These are phyloP conservation scores for Rhizopogon vesiculosus DNA, from an alignment of 768 basidiomycete species.

Conservation along the genomic window DNA sequence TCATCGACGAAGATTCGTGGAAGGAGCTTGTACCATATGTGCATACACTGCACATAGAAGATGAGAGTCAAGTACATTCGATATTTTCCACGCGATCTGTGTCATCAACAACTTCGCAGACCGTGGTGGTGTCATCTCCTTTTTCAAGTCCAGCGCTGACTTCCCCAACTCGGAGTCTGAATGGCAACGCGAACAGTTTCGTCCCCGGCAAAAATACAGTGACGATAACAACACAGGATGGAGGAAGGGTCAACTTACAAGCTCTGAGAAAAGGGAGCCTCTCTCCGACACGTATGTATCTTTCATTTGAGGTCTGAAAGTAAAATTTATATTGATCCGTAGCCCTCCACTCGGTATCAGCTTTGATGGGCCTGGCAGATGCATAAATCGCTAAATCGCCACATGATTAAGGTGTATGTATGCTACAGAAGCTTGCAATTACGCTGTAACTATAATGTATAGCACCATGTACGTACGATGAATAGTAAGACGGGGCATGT, in stretches of 20 bases:
- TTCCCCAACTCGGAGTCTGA: slow-evolving; percentile 13
- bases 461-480: neutral
- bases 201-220: slow-evolving; percentile 14
- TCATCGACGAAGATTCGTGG: slow-evolving; percentile 28
- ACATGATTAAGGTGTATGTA: neutral
- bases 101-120: slow-evolving; percentile 2
- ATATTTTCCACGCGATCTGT: slow-evolving; percentile 3
- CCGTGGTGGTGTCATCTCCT: neutral
- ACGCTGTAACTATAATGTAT: neutral
- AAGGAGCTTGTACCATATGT: slow-evolving; percentile 26
- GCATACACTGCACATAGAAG: slow-evolving; percentile 27
- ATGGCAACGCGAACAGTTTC: slow-evolving; percentile 21
- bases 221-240: slow-evolving; percentile 18
- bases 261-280: slow-evolving; percentile 13
- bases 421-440: neutral
- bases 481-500: neutral
- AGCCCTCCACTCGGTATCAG: neutral
- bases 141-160: neutral
- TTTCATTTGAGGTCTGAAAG: neutral
- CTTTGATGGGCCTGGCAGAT: neutral
- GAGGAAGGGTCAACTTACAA: slow-evolving; percentile 10
- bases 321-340: neutral
- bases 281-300: slow-evolving; percentile 21
- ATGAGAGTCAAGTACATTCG: slow-evolving; percentile 12
- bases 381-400: neutral